Evolutionary conservation across 495 filamentous ascomycete genomes (phyloP), one percentile per base, ranked within the genome.

Genomic region (Hypomontagnella monticulosa): DNA sequence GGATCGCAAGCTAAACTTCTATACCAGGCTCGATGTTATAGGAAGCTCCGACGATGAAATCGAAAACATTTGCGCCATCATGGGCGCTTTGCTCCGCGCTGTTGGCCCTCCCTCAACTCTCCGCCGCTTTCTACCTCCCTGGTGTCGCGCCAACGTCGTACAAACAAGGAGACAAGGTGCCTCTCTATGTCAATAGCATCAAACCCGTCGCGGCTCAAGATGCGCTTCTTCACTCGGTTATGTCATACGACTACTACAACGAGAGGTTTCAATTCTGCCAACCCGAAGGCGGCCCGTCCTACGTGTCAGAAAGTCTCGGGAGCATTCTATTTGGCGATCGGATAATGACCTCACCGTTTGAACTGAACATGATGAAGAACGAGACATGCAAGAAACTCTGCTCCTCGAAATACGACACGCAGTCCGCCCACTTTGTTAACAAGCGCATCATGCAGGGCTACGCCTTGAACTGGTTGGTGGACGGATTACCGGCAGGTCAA

Each of bases 261-360:
- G 85, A 86, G 15, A 83, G 83, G 1, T 96, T 99, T 76, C 87
- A 88, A 60, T 97, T 97, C 79, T 99, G 95, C 78, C 79, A 80
- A 41, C 95, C 94, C 0, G 80, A 89, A 63, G 87, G 82, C 44
- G 92, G 91, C 14, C 86, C 91, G 1, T 77, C 90, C 69, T 81
- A 88, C 76, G 86, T 93, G 1, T 86, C 89, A 33, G 93, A 97
- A 79, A 97, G 93, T 33, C 76, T 99, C 56, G 95, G 95, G 4
- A 97, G 93, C 78, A 99, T 99, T 67, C 73, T 99, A 18, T 99
- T 99, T 62, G 95, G 95, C 6, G 95, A 99, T 78, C 89, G 95
- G 43, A 99, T 99, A 74, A 89, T 89, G 74, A 93, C 91, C 1
- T 97, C 93, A 7, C 90, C 94, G 0, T 94, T 95, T 70, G 88